These are phyloP conservation scores for Viola pubescens DNA, from an alignment of 441 rosid species.

Conservation along the genomic window DNA sequence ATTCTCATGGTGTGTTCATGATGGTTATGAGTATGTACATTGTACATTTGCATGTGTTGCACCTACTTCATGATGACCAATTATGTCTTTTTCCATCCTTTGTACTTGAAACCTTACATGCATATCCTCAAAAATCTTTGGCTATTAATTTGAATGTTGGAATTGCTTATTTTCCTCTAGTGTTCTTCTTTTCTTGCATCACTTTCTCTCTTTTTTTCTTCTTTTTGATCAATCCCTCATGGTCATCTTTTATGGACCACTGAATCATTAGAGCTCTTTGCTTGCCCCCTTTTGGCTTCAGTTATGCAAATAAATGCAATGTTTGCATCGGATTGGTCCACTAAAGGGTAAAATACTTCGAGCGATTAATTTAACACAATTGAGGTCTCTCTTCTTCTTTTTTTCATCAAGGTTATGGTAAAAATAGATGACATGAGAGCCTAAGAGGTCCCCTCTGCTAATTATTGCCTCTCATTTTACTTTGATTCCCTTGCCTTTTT, in stretches of 20 bases:
- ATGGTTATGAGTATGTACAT: background rate
- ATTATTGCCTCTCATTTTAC: constrained; percentile 12
- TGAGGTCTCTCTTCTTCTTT: constrained; percentile 1
- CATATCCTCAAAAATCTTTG: too few species aligned
- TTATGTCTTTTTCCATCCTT: background rate
- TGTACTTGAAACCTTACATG: too few species aligned
- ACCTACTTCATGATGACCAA: background rate
- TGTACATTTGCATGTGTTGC: background rate
- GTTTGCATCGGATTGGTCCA: background rate
- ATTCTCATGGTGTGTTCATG: background rate
- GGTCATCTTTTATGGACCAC: constrained; percentile 16
- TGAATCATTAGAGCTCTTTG: constrained; percentile 6
- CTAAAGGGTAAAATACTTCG: background rate
- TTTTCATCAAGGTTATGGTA: constrained; percentile 16
- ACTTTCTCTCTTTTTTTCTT: too few species aligned
- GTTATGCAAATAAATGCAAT: constrained; percentile 6
- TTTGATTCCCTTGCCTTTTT: constrained; percentile 7
- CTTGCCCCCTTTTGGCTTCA: constrained; percentile 6
- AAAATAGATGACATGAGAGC: background rate
- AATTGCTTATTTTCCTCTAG: too few species aligned
- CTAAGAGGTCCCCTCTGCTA: constrained; percentile 23
- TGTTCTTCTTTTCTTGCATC: too few species aligned
- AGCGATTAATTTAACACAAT: background rate
- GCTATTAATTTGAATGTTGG: too few species aligned
- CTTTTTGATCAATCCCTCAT: background rate